A percentile compares a stretch with the other conserved stretches of the same genome.
Conservation (phyloP, 2,329 filamentous ascomycete genomes). For the Fusarium sp. region DNA sequence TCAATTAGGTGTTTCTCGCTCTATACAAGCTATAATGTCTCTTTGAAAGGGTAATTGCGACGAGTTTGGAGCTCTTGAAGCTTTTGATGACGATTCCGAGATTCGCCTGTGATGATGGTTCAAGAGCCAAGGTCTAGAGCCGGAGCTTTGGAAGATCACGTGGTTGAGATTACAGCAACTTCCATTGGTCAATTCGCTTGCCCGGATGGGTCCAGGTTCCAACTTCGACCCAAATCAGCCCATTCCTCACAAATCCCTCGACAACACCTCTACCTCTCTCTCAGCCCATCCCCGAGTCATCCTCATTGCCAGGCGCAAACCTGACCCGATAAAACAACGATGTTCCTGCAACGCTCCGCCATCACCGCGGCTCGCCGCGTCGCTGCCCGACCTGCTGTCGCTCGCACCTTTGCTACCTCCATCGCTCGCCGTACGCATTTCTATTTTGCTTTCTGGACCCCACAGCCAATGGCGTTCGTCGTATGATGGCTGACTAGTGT, state of each 20-base stretch:
- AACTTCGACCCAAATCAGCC: conserved; percentile 57
- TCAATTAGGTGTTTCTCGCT: fast-evolving
- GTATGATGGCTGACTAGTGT: conserved; percentile 48
- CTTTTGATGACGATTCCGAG: conserved; percentile 24
- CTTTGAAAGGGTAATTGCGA: background rate
- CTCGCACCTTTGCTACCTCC: conserved; percentile 70
- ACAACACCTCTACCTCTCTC: conserved; percentile 46
- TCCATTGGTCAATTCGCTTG: conserved; percentile 53
- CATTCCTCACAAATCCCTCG: conserved; percentile 61
- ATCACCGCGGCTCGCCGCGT: conserved; percentile 69
- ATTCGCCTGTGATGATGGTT: conserved; percentile 29
- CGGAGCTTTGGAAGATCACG: conserved; percentile 47
- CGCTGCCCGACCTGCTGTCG: conserved; percentile 64
- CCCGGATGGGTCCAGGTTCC: conserved; percentile 47
- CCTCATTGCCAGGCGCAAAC: conserved; percentile 41
- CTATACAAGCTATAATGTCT: background rate
- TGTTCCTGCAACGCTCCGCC: conserved; percentile 74
- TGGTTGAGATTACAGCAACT: conserved; percentile 39
- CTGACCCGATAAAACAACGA: conserved; percentile 41
- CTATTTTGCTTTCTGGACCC: conserved; percentile 37
- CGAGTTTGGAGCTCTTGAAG: conserved; percentile 13
- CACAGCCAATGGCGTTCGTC: conserved; percentile 45
- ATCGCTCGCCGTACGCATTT: conserved; percentile 67
- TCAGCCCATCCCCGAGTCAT: conserved; percentile 41
- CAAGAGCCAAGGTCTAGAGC: conserved; percentile 22